A percentile compares a stretch with the other conserved stretches of the same genome.
phyloP scores from a whole-genome alignment of 2,329 filamentous ascomycete genomes.

The Aspergillus oerlinghausenensis region DNA sequence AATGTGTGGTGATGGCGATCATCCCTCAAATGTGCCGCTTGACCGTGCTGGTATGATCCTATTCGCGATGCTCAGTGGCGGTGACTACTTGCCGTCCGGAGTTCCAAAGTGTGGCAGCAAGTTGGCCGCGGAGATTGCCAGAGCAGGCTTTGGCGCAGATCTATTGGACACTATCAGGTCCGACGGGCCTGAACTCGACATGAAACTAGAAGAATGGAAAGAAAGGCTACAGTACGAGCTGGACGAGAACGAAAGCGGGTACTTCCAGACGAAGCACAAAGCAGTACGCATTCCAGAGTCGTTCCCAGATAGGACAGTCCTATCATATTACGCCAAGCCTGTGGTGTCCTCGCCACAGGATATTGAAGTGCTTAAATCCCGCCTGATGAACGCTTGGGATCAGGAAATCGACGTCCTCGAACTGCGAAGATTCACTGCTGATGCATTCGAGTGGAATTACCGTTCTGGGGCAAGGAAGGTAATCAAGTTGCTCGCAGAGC shows the following conservation, averaged over 20 bases:
- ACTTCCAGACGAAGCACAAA: slow-evolving; percentile 73
- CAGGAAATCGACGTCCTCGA: slow-evolving; percentile 59
- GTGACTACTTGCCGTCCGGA: slow-evolving; percentile 86
- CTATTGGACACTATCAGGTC: slow-evolving; percentile 60
- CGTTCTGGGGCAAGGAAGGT: slow-evolving; percentile 78
- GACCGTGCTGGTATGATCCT: slow-evolving; percentile 88
- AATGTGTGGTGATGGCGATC: slow-evolving; percentile 23
- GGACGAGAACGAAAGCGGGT: slow-evolving; percentile 73
- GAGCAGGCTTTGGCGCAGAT: slow-evolving; percentile 76
- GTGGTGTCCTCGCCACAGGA: slow-evolving; percentile 64
- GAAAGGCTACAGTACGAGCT: slow-evolving; percentile 69
- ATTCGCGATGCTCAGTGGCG: slow-evolving; percentile 89
- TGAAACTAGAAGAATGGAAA: slow-evolving; percentile 61
- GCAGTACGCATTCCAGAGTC: slow-evolving; percentile 69
- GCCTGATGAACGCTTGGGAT: slow-evolving; percentile 54
- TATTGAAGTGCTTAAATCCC: slow-evolving; percentile 51
- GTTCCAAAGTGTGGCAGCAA: slow-evolving; percentile 84
- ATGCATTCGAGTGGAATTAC: slow-evolving; percentile 83
- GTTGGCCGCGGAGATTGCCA: slow-evolving; percentile 82
- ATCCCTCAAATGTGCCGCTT: slow-evolving; percentile 42
- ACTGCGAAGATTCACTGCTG: slow-evolving; percentile 68
- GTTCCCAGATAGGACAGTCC: slow-evolving; percentile 74
- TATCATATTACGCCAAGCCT: slow-evolving; percentile 85
- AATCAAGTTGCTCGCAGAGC: slow-evolving; percentile 72
- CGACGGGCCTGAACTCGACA: slow-evolving; percentile 23